Evolutionary conservation across 139 green algal species (phyloP).

Genomic region (Pedinophyceae sp.): DNA sequence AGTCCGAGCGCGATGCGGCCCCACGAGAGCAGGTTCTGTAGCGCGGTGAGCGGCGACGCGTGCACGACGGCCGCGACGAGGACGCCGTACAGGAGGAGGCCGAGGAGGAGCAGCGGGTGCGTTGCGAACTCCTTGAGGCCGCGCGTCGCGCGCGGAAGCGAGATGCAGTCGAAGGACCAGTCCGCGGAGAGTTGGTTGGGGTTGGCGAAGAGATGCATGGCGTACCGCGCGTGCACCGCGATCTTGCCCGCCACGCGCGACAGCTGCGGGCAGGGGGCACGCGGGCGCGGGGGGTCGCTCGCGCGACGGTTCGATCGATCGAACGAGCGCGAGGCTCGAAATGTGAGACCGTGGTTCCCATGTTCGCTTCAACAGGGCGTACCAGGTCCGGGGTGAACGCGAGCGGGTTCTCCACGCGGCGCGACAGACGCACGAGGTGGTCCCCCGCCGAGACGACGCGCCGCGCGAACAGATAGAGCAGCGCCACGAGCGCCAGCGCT

Average conservation of each 20-base stretch:
- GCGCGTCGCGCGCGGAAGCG: constrained; percentile 11
- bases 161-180: constrained; percentile 60
- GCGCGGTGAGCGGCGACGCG: too few species aligned
- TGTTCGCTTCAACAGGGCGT: too few species aligned
- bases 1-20: not conserved
- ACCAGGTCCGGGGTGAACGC: constrained; percentile 43
- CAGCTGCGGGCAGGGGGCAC: not conserved
- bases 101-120: constrained; percentile 13
- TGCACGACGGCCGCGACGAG: not conserved
- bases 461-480: constrained; percentile 28
- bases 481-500: constrained; percentile 10
- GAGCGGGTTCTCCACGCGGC: constrained; percentile 70
- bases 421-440: constrained; percentile 57
- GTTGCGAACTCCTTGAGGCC: not conserved
- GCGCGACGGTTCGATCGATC: too few species aligned
- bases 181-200: constrained; percentile 49
- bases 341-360: too few species aligned
- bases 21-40: not conserved
- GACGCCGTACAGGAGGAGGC: constrained; percentile 6
- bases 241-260: constrained; percentile 24
- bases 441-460: constrained; percentile 35
- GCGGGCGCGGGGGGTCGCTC: too few species aligned
- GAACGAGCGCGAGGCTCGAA: too few species aligned
- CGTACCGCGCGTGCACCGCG: constrained; percentile 51
- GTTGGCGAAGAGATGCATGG: constrained; percentile 32